These are phyloP conservation scores for Microdochium trichocladiopsis DNA, from an alignment of 2,329 filamentous ascomycete species.

Conservation along the genomic window DNA sequence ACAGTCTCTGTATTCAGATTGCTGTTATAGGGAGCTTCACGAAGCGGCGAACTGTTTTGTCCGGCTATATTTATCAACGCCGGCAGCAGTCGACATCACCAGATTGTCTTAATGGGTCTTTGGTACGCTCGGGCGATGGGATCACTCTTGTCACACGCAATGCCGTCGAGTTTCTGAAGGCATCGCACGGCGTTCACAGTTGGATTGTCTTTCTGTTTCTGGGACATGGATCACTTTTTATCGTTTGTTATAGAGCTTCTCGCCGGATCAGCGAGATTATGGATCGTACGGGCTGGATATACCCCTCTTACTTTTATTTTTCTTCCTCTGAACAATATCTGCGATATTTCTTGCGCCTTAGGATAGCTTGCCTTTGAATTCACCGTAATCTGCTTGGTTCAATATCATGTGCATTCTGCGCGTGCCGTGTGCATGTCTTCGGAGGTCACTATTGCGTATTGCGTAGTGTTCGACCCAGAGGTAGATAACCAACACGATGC, in stretches of 20 bases:
- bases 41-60: neutral
- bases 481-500: too few relatives aligned
- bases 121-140: slow-evolving; percentile 1
- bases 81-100: neutral
- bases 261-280: neutral
- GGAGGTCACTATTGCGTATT: too few relatives aligned
- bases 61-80: neutral
- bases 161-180: slow-evolving; percentile 1
- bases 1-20: neutral
- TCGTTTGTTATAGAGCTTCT: neutral
- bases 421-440: too few relatives aligned
- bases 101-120: neutral
- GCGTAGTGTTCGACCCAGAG: too few relatives aligned
- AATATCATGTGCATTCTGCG: too few relatives aligned
- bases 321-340: neutral
- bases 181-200: neutral
- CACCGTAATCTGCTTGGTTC: too few relatives aligned
- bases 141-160: neutral
- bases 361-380: neutral
- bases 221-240: neutral
- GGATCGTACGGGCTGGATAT: neutral
- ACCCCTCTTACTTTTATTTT: neutral
- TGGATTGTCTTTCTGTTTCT: neutral
- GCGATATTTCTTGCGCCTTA: neutral
- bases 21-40: neutral